Evolutionary conservation across 176 grass and related monocot genomes (phyloP), one percentile per base, ranked within the genome.

Genomic region (Bothriochloa decipiens): DNA sequence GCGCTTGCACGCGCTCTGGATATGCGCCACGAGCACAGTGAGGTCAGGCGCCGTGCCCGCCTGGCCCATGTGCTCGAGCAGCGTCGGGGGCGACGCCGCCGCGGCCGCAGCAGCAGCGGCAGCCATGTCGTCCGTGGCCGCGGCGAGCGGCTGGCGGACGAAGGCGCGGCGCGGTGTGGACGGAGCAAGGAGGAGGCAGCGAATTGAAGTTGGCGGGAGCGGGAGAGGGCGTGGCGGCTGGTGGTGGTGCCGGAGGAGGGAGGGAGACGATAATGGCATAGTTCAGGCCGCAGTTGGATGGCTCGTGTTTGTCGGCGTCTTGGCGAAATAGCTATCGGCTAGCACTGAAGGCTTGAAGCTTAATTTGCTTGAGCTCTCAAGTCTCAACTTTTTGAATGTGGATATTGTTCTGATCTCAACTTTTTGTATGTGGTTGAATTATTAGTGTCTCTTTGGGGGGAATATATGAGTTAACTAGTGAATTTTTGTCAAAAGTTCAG

Each of bases 1-100:
- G 84, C 91, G 72, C 89, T 98, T 98, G 88, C 89, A 95, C 36
- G 93, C 96, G 87, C 81, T 72, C 86, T 98, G 93, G 73, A 98
- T 42, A 84, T 98, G 91, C 2, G 91, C 77, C 32, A 98, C 70
- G 76, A 98, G 89, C 20, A 92, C 89, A 17, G 75, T 65, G 49
- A 98, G 89, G 76, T 95, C 93, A 20, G 91, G 72, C 27, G 67
- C 27, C 42, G 68, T 72, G 65, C 89, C 85, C 9, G 57, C 53
- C 32, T 82, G 72, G 61, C 89, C 89, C 71, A 94, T 83, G 81
- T 85, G 70, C 70, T 98, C 91, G 42, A 98, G 73, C 25, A 98
- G 85, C 55, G 96, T 92, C 41, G 68, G 40, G 7, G 53, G 22
- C 58, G 91, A 69, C 11, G 71, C 12, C 28, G 43, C 18, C 11